These are phyloP conservation scores for Voacanga thouarsii DNA, from an alignment of 257 asterid species.

Conservation along the genomic window DNA sequence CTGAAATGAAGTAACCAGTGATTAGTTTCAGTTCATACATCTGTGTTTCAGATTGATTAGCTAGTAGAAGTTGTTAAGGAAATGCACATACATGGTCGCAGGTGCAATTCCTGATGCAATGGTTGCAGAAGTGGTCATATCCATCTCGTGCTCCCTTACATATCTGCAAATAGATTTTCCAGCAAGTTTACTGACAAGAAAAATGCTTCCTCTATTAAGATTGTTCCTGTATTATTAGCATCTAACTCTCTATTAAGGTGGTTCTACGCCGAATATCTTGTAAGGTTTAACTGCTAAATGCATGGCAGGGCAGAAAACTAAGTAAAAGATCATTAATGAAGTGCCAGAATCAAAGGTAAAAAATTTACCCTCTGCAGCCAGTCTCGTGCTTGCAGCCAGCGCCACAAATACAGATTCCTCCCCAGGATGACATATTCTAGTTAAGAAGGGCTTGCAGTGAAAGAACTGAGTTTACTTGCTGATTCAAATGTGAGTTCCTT, in stretches of 20 bases:
- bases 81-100: not conserved
- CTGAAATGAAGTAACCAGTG: not conserved
- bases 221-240: no score
- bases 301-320: not conserved
- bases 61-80: not conserved
- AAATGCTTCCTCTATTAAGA: no score
- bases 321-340: no score
- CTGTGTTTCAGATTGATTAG: not conserved
- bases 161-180: not conserved
- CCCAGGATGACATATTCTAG: constrained; percentile 6
- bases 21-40: not conserved
- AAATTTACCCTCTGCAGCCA: constrained; percentile 2
- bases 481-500: no score
- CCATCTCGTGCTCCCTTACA: not conserved
- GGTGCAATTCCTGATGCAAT: not conserved
- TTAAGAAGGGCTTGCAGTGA: not conserved
- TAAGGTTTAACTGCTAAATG: no score
- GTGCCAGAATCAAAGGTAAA: no score
- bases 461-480: not conserved
- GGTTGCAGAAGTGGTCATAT: not conserved
- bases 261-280: no score
- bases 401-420: constrained; percentile 2
- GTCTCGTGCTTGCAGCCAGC: constrained; percentile 11
- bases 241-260: no score
- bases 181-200: no score